Evolutionary conservation across 164 flowering plant species (phyloP).

Genomic region (Magnolia kwangsiensis): DNA sequence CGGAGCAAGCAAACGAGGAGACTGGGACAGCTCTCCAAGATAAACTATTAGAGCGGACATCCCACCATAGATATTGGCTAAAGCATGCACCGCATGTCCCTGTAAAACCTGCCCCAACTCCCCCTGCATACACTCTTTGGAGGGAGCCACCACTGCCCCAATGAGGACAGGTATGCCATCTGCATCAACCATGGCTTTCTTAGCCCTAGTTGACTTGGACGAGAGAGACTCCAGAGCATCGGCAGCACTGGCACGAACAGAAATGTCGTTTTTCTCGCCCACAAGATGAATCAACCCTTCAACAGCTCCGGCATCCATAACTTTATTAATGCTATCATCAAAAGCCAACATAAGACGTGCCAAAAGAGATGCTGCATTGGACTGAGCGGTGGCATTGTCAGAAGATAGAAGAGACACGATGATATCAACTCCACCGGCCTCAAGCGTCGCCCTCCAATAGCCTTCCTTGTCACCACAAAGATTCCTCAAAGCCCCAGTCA

Average conservation of each 20-base stretch:
- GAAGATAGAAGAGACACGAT: slow-evolving; percentile 76
- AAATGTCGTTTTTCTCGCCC: slow-evolving; percentile 54
- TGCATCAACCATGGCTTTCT: slow-evolving; percentile 58
- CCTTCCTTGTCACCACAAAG: slow-evolving; percentile 86
- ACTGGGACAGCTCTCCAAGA: slow-evolving; percentile 73
- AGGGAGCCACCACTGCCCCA: slow-evolving; percentile 86
- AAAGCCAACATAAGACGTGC: slow-evolving; percentile 73
- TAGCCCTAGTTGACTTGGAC: slow-evolving; percentile 56
- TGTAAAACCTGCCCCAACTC: slow-evolving; percentile 61
- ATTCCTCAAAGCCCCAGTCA: slow-evolving; percentile 83
- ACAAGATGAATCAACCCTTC: slow-evolving; percentile 55
- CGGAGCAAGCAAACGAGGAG: slow-evolving; percentile 74
- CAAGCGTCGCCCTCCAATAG: slow-evolving; percentile 72
- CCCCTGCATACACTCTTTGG: slow-evolving; percentile 85
- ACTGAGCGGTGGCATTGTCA: slow-evolving; percentile 60
- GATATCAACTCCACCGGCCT: slow-evolving; percentile 83
- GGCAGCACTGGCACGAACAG: slow-evolving; percentile 85
- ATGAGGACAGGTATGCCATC: slow-evolving; percentile 63
- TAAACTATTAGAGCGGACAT: slow-evolving; percentile 60
- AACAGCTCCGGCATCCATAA: slow-evolving; percentile 71
- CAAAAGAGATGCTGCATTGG: slow-evolving; percentile 89
- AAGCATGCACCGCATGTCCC: slow-evolving; percentile 59
- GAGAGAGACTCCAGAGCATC: slow-evolving; percentile 84
- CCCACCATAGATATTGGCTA: slow-evolving; percentile 81
- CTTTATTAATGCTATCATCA: slow-evolving; percentile 69